Conservation (phyloP, 2,329 filamentous ascomycete genomes). For the Aspergillus sergii region DNA sequence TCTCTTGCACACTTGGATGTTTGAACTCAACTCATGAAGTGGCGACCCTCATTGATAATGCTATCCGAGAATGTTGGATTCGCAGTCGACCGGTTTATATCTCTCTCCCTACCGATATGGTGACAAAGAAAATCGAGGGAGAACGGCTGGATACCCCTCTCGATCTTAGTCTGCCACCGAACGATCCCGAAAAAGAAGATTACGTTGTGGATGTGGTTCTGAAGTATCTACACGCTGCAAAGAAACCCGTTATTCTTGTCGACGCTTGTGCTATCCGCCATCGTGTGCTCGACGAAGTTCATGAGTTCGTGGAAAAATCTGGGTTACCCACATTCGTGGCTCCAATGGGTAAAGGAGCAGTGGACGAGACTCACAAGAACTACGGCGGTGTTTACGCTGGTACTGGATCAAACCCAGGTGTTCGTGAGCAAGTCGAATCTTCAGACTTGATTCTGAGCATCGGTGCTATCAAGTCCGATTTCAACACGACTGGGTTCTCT, state of each 20-base stretch:
- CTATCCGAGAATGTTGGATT: slow-evolving; percentile 73
- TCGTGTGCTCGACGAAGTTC: slow-evolving; percentile 70
- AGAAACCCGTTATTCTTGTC: slow-evolving; percentile 76
- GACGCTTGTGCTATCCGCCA: slow-evolving; percentile 83
- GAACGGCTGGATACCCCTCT: slow-evolving; percentile 70
- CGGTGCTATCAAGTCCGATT: slow-evolving; percentile 49
- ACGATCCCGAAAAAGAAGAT: slow-evolving; percentile 72
- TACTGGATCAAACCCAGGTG: slow-evolving; percentile 65
- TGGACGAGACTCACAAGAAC: slow-evolving; percentile 74
- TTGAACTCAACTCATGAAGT: slow-evolving; percentile 71
- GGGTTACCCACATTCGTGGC: slow-evolving; percentile 81
- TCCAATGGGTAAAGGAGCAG: slow-evolving; percentile 84
- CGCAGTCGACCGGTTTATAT: slow-evolving; percentile 80
- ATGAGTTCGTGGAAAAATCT: slow-evolving; percentile 72
- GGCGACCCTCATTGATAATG: slow-evolving; percentile 74
- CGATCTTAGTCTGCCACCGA: slow-evolving; percentile 64
- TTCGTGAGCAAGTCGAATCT: slow-evolving; percentile 43
- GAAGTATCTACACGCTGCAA: slow-evolving; percentile 70
- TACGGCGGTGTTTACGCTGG: slow-evolving; percentile 87
- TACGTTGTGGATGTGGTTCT: slow-evolving; percentile 82
- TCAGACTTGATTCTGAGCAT: slow-evolving; percentile 48
- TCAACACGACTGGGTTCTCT: slow-evolving; percentile 70
- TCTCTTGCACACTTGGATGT: slow-evolving; percentile 72
- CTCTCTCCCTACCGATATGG: slow-evolving; percentile 79
- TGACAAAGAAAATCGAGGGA: slow-evolving; percentile 74